Percentiles rank a stretch among this genome's conserved stretches.
Evolutionary conservation across 805 yeast species (phyloP).

Genomic region (Tetrapisispora nanseiensis): DNA sequence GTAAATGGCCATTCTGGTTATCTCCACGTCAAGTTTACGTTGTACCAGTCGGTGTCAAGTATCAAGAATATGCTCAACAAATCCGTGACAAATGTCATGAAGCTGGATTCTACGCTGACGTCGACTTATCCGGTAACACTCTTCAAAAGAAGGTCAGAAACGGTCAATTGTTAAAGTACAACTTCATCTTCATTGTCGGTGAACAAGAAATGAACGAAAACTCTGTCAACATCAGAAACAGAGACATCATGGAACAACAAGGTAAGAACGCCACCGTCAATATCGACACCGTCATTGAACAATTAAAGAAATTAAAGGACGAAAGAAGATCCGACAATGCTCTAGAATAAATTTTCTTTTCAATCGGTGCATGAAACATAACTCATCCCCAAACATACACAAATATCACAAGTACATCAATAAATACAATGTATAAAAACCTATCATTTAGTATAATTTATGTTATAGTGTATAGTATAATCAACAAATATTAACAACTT

Average conservation of each 20-base stretch:
- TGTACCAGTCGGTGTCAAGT: slow-evolving; percentile 94
- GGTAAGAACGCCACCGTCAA: slow-evolving; percentile 79
- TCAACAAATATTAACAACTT: no score
- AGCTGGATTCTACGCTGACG: slow-evolving; percentile 84
- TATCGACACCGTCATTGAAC: slow-evolving; percentile 60
- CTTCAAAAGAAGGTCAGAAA: slow-evolving; percentile 96
- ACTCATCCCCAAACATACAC: no score
- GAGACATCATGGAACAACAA: slow-evolving; percentile 89
- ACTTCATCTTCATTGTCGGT: slow-evolving; percentile 95
- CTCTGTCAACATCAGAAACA: slow-evolving; percentile 90
- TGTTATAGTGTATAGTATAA: no score
- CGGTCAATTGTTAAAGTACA: slow-evolving; percentile 90
- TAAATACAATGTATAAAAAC: no score
- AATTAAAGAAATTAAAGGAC: slow-evolving; percentile 57
- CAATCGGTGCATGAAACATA: no score
- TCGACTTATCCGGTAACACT: slow-evolving; percentile 89
- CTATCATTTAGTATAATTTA: no score
- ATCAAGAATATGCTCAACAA: slow-evolving; percentile 78
- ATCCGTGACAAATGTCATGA: slow-evolving; percentile 60
- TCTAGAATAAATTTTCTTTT: slow-evolving; percentile 23
- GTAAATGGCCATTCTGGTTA: slow-evolving; percentile 99
- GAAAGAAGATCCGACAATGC: slow-evolving; percentile 68
- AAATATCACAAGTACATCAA: no score
- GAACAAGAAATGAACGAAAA: slow-evolving; percentile 75
- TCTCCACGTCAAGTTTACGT: slow-evolving; percentile 98